phyloP scores from a whole-genome alignment of 495 filamentous ascomycete species.

The Thozetella sp. region DNA sequence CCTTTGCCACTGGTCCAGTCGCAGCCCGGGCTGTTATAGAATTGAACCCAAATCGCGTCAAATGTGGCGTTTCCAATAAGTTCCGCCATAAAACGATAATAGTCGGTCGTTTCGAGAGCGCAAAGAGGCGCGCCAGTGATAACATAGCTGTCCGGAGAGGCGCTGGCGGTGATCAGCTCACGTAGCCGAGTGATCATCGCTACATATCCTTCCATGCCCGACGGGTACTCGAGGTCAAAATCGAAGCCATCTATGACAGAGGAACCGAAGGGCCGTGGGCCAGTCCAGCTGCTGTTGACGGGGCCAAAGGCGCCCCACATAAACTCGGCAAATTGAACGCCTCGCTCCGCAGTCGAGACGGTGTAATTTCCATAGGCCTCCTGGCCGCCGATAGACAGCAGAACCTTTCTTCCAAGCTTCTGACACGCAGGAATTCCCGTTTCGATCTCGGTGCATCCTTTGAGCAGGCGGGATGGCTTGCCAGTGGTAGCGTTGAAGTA shows the following conservation, averaged over 20 bases:
- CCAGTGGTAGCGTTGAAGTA: background rate
- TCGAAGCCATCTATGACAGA: slow-evolving; percentile 62
- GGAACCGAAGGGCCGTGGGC: slow-evolving; percentile 51
- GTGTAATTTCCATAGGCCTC: slow-evolving; percentile 31
- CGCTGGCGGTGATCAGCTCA: background rate
- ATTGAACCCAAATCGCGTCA: background rate
- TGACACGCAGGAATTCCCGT: slow-evolving; percentile 62
- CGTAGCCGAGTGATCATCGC: background rate
- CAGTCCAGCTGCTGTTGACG: slow-evolving; percentile 8
- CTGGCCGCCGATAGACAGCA: slow-evolving; percentile 62
- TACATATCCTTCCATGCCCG: background rate
- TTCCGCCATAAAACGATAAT: background rate
- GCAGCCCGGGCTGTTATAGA: background rate
- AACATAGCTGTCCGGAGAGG: background rate
- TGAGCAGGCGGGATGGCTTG: background rate
- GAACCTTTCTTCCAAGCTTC: slow-evolving; percentile 55
- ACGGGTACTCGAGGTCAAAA: slow-evolving; percentile 28
- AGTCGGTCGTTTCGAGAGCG: background rate
- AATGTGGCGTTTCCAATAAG: background rate
- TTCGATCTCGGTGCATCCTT: background rate
- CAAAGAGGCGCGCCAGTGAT: background rate
- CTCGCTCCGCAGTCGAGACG: slow-evolving; percentile 49
- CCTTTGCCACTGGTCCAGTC: slow-evolving; percentile 2
- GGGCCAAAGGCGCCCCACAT: slow-evolving; percentile 66
- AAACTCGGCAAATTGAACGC: slow-evolving; percentile 50